Base-by-base conservation (phyloP, 306 rosid species). In the Morella rubra region DNA sequence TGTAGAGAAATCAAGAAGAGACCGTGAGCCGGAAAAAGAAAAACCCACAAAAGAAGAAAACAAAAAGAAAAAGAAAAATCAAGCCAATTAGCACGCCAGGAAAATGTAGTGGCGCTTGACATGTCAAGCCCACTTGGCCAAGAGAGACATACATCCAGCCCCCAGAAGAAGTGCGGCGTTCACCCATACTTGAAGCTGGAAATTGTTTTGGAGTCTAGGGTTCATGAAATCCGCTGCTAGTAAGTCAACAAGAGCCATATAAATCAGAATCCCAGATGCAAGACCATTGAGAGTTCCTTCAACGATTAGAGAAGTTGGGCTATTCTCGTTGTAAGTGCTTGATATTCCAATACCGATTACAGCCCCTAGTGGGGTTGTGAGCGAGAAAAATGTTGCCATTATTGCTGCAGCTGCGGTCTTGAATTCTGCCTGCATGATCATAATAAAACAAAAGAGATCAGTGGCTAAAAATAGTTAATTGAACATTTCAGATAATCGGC, bases 231-330 rank as follows among this genome's bases (percentile, higher is more conserved):
- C 87, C 0, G 83, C 85, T 0, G 90, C 90, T 6, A 88, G 73
- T 4, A 85, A 67, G 18, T 88, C 89, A 37, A 85, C 91, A 19
- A 74, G 73, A 8, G 96, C 80, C 97, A 92, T 90, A 71, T 89
- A 89, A 50, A 92, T 88, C 54, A 92, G 84, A n/a, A 92, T 92
- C 58, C 96, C 93, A 71, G 96, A 86, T 3, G 97, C 84, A 8
- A 91, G 88, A 61, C 92, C 81, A 71, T 87, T 82, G 40, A 90
- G 75, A 60, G 79, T 73, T 24, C 96, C 97, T 78, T 88, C 90
- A 42, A 90, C 81, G 40, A 86, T 87, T 1, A 92, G 73, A 66
- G 96, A 81, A n/a, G 88, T 88, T 10, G 84, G 84, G 18, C 86
- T 80, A 32, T 82, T 85, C 56, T 84, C 90, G 20, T 74, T 65